Conservation (phyloP, 2,329 filamentous ascomycete genomes). For the Beauveria sp. region DNA sequence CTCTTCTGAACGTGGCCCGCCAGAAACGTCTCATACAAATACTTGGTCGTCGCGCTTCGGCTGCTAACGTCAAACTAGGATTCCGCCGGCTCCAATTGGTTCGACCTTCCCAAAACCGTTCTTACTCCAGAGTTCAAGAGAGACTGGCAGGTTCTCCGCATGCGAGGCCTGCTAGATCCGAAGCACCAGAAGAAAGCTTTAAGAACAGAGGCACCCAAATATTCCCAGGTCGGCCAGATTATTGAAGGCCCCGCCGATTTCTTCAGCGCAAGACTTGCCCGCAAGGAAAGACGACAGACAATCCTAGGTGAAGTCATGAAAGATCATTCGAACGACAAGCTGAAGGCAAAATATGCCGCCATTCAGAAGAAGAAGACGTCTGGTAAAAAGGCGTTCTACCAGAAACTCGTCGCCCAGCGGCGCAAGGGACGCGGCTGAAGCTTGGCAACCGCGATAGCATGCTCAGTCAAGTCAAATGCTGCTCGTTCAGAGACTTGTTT, state of each 20-base stretch:
- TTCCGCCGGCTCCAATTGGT: slow-evolving; percentile 78
- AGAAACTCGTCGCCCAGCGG: slow-evolving; percentile 54
- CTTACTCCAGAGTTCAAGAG: slow-evolving; percentile 79
- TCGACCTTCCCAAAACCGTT: slow-evolving; percentile 75
- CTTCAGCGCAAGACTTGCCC: slow-evolving; percentile 70
- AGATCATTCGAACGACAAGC: slow-evolving; percentile 49
- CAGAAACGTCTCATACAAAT: background rate
- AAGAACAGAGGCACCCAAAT: slow-evolving; percentile 61
- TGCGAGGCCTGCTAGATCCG: slow-evolving; percentile 81
- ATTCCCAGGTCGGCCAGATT: slow-evolving; percentile 81
- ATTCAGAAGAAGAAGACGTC: slow-evolving; percentile 77
- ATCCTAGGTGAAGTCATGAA: slow-evolving; percentile 75
- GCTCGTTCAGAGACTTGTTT: background rate
- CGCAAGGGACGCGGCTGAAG: slow-evolving; percentile 18
- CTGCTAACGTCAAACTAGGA: slow-evolving; percentile 20
- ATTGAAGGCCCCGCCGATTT: slow-evolving; percentile 85
- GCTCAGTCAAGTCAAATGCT: background rate
- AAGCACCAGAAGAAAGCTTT: slow-evolving; percentile 91
- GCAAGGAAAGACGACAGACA: slow-evolving; percentile 80
- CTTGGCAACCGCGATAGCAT: background rate
- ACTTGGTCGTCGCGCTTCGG: background rate
- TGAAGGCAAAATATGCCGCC: slow-evolving; percentile 80
- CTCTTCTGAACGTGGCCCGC: background rate
- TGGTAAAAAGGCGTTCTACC: slow-evolving; percentile 86
- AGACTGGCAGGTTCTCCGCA: slow-evolving; percentile 81